Evolutionary conservation across 768 basidiomycete species (phyloP).

Genomic region (Termitomyces titanicus): DNA sequence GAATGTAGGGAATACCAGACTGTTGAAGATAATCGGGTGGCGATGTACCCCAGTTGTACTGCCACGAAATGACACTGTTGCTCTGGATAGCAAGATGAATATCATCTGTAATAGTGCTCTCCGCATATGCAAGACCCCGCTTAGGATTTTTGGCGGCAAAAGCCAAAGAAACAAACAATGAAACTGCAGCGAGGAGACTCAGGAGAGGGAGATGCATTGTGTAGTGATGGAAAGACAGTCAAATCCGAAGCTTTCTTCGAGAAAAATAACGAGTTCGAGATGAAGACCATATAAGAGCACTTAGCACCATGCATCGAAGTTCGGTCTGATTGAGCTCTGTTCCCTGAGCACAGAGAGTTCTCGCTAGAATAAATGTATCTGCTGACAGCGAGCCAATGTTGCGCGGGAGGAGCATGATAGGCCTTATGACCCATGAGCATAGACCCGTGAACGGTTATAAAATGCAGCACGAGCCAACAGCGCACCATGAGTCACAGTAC

Average conservation of each 20-base stretch:
- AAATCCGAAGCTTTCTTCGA: conserved; percentile 1
- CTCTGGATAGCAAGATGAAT: conserved; percentile 24
- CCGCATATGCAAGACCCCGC: conserved; percentile 33
- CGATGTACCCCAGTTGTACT: conserved; percentile 40
- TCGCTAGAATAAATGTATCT: conserved; percentile 3
- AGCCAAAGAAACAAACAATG: background rate
- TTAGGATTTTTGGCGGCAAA: conserved; percentile 30
- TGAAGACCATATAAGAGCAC: background rate
- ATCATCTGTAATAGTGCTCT: conserved; percentile 22
- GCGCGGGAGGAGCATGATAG: background rate
- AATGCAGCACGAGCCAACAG: background rate
- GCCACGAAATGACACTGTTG: conserved; percentile 29
- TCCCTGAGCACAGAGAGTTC: background rate
- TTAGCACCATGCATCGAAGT: background rate
- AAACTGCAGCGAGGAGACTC: background rate
- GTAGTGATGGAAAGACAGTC: background rate
- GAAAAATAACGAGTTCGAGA: background rate
- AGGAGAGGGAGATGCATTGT: conserved; percentile 9
- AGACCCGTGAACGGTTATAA: conserved; percentile 6
- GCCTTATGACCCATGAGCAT: background rate
- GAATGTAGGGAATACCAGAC: conserved; percentile 30
- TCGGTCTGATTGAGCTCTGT: background rate
- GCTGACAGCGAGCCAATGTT: conserved; percentile 5
- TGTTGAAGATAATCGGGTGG: conserved; percentile 26
- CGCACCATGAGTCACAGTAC: conserved; percentile 1